A percentile compares a stretch with the other conserved stretches of the same genome.
Conservation (phyloP, 31 red algal genomes). For the Asparagopsis taxiformis region DNA sequence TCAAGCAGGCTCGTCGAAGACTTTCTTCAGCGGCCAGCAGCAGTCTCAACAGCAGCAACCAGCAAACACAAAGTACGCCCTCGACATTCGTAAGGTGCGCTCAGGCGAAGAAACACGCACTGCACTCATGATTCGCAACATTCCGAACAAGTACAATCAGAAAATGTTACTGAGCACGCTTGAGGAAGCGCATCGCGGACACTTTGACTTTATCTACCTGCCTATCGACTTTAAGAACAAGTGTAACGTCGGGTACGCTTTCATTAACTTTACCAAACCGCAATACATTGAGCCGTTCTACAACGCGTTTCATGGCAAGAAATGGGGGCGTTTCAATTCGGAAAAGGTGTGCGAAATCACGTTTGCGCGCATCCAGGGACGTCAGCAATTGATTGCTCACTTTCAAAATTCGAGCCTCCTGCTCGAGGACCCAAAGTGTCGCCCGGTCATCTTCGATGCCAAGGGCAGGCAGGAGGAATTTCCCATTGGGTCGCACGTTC, state of each 20-base stretch:
- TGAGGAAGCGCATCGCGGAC: slow-evolving; percentile 63
- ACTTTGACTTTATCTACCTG: slow-evolving; percentile 98
- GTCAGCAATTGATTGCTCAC: slow-evolving; percentile 74
- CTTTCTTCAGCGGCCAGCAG: not conserved
- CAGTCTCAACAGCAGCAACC: slow-evolving; percentile 21
- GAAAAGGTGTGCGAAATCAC: slow-evolving; percentile 94
- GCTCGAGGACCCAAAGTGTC: slow-evolving; percentile 85
- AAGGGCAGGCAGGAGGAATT: slow-evolving; percentile 78
- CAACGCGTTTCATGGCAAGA: slow-evolving; percentile 77
- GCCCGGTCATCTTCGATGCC: slow-evolving; percentile 79
- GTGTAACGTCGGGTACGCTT: slow-evolving; percentile 96
- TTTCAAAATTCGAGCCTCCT: slow-evolving; percentile 91
- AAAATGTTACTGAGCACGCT: slow-evolving; percentile 85
- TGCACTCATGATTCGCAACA: slow-evolving; percentile 92
- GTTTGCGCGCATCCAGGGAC: slow-evolving; percentile 91
- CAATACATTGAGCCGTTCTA: slow-evolving; percentile 82
- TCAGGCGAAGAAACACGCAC: slow-evolving; percentile 82
- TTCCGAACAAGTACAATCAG: slow-evolving; percentile 97
- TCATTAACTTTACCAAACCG: slow-evolving; percentile 88
- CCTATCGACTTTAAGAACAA: slow-evolving; percentile 97
- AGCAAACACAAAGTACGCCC: slow-evolving; percentile 60
- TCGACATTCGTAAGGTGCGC: slow-evolving; percentile 73
- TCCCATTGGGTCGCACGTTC: slow-evolving; percentile 84
- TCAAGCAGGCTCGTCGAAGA: slow-evolving; percentile 12
- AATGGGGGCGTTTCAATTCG: slow-evolving; percentile 95